phyloP scores from a whole-genome alignment of 306 rosid genomes.

The Cajanus cajan region DNA sequence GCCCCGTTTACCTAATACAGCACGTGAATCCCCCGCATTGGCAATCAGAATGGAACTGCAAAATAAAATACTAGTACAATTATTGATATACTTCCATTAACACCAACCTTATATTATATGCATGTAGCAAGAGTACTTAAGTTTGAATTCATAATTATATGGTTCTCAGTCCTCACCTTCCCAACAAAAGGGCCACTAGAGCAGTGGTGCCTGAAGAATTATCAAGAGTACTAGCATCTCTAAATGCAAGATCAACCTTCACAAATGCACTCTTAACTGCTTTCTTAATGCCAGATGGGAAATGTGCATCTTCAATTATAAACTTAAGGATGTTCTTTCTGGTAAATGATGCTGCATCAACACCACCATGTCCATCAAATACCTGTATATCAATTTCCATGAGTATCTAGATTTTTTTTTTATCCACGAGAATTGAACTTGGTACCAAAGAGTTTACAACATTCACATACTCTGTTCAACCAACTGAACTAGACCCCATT shows the following conservation, averaged over 20 bases:
- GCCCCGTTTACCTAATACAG: slow-evolving; percentile 65
- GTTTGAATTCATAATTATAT: background rate
- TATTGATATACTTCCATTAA: background rate
- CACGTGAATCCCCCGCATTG: slow-evolving; percentile 71
- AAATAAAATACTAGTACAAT: background rate
- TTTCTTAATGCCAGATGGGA: slow-evolving; percentile 41
- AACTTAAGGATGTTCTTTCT: slow-evolving; percentile 52
- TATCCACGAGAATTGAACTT: too few species aligned
- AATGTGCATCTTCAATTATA: slow-evolving; percentile 50
- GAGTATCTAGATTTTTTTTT: background rate
- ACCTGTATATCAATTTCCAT: slow-evolving; percentile 43
- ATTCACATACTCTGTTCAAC: too few species aligned
- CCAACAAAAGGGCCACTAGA: slow-evolving; percentile 44
- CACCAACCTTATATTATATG: background rate
- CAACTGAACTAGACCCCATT: too few species aligned
- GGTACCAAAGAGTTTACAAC: too few species aligned
- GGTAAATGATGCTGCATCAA: slow-evolving; percentile 59
- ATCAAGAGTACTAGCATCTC: slow-evolving; percentile 55
- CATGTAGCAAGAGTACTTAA: background rate
- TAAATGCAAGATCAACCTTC: slow-evolving; percentile 60
- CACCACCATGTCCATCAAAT: slow-evolving; percentile 73
- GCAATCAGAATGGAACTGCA: slow-evolving; percentile 58
- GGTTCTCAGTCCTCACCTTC: slow-evolving; percentile 47
- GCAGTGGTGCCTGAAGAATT: slow-evolving; percentile 65
- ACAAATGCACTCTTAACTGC: slow-evolving; percentile 53